phyloP scores from a whole-genome alignment of 805 yeast genomes.

The Vanderwaltozyma tropicalis region DNA sequence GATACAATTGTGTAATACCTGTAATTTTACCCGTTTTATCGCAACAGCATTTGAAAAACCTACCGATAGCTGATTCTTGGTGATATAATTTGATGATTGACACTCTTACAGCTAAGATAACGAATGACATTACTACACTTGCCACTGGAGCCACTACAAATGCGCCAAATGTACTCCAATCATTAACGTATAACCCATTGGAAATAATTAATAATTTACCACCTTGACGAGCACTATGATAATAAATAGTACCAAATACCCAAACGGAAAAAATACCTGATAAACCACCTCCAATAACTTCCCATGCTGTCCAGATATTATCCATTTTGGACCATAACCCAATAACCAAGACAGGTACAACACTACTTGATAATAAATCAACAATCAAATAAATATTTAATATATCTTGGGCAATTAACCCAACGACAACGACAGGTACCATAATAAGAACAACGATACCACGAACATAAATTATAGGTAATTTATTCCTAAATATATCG shows the following conservation, averaged over 20 bases:
- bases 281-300: slow-evolving; percentile 71
- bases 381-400: slow-evolving; percentile 84
- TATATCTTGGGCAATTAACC: slow-evolving; percentile 72
- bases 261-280: slow-evolving; percentile 76
- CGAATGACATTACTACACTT: slow-evolving; percentile 49
- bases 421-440: slow-evolving; percentile 82
- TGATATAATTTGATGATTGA: slow-evolving; percentile 14
- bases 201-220: slow-evolving; percentile 62
- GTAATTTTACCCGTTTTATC: slow-evolving; percentile 6
- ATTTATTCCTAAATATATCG: slow-evolving; percentile 76
- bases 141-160: slow-evolving; percentile 86
- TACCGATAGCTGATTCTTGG: slow-evolving; percentile 1
- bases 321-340: slow-evolving; percentile 62
- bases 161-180: slow-evolving; percentile 94
- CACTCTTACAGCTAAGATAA: slow-evolving; percentile 42
- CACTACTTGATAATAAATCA: slow-evolving; percentile 77
- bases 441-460: slow-evolving; percentile 61
- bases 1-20: slow-evolving; percentile 30
- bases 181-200: slow-evolving; percentile 71
- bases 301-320: slow-evolving; percentile 60
- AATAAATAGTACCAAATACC: slow-evolving; percentile 75
- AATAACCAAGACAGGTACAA: slow-evolving; percentile 72
- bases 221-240: slow-evolving; percentile 61
- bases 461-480: slow-evolving; percentile 58
- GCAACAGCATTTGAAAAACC: slow-evolving; percentile 3